These are phyloP conservation scores for Thecaphora frezii DNA, from an alignment of 1,284 basidiomycete species.

Conservation along the genomic window DNA sequence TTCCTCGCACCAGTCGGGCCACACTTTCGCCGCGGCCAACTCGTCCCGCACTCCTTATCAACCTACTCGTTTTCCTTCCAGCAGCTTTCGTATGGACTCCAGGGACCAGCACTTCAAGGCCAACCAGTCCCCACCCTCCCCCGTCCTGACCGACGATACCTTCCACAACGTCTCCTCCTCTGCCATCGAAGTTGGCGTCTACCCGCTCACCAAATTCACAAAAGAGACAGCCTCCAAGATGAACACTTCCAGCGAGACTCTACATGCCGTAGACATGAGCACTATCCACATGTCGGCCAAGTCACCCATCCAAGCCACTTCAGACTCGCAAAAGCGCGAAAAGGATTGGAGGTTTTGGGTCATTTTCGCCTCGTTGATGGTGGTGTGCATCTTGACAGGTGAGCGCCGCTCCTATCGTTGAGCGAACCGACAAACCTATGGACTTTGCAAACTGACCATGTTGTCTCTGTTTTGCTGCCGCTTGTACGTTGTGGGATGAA, in stretches of 20 bases:
- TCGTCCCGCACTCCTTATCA: not conserved
- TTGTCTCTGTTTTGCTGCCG: too few species aligned
- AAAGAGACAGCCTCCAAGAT: not conserved
- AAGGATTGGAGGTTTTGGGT: constrained; percentile 18
- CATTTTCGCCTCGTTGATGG: constrained; percentile 11
- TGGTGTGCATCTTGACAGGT: constrained; percentile 13
- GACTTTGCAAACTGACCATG: too few species aligned
- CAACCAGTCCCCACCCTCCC: not conserved
- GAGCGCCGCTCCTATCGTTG: too few species aligned
- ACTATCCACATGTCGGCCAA: too few species aligned
- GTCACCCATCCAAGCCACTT: too few species aligned
- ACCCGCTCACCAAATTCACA: not conserved
- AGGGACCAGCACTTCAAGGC: not conserved
- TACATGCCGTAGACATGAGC: not conserved
- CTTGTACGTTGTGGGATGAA: not conserved
- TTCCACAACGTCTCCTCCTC: not conserved
- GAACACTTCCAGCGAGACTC: not conserved
- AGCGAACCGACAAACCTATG: too few species aligned
- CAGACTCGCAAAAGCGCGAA: not conserved
- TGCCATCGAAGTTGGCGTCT: not conserved
- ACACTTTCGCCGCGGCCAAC: not conserved
- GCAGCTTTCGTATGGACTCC: not conserved
- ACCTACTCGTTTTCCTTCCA: not conserved
- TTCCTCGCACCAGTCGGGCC: not conserved
- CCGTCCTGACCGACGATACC: not conserved